phyloP scores from a whole-genome alignment of 768 basidiomycete genomes.

The Lyophyllum semitale region DNA sequence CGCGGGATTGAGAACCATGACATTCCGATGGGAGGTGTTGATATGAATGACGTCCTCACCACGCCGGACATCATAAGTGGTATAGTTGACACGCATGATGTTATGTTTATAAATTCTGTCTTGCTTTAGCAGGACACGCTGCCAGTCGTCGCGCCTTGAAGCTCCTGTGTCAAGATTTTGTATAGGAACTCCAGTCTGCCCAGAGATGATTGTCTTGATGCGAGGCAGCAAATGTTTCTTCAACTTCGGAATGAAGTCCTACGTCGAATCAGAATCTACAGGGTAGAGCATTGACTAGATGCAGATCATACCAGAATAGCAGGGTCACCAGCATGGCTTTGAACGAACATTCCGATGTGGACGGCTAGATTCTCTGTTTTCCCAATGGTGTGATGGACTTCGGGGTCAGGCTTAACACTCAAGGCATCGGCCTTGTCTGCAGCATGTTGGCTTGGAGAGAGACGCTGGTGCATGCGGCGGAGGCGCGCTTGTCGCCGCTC shows the following conservation, averaged over 20 bases:
- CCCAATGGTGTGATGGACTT: neutral
- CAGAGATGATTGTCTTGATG: neutral
- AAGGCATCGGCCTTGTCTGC: neutral
- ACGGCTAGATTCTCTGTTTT: neutral
- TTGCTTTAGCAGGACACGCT: constrained; percentile 10
- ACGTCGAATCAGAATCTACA: neutral
- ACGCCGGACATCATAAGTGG: constrained; percentile 27
- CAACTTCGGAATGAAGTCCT: neutral
- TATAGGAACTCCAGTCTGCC: no score
- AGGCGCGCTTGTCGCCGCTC: neutral
- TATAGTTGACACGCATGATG: constrained; percentile 29
- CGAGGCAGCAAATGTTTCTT: constrained; percentile 5
- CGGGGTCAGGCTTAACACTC: neutral
- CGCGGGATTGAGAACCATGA: constrained; percentile 24
- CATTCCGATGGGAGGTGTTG: constrained; percentile 3
- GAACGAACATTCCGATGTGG: neutral
- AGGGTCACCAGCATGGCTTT: neutral
- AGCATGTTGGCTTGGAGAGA: no score
- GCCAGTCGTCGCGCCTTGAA: neutral
- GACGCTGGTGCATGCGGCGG: neutral
- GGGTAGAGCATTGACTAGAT: no score
- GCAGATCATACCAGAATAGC: neutral
- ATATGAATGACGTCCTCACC: constrained; percentile 24
- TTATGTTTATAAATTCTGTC: constrained; percentile 21
- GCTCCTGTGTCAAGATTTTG: no score